Evolutionary conservation across 2,329 filamentous ascomycete genomes (phyloP).

Genomic region (Aspergillus novoparasiticus): DNA sequence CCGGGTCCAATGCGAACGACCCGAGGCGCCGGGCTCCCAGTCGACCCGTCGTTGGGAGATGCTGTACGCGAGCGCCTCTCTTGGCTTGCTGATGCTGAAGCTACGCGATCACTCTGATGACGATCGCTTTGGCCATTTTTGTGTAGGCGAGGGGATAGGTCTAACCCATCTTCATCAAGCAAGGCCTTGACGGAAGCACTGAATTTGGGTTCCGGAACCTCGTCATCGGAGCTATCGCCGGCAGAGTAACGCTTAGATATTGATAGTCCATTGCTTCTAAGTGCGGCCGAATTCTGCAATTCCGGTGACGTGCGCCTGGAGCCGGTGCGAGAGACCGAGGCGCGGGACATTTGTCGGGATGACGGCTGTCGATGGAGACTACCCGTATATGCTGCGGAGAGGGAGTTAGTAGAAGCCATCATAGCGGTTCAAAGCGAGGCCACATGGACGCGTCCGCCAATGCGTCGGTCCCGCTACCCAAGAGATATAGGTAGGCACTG

Average conservation of each 20-base stretch:
- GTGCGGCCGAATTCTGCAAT: constrained; percentile 21
- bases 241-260: constrained; percentile 44
- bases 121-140: constrained; percentile 28
- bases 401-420: constrained; percentile 42
- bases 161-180: constrained; percentile 57
- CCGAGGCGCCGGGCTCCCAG: constrained; percentile 46
- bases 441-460: constrained; percentile 21
- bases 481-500: background rate
- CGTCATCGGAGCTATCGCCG: constrained; percentile 91
- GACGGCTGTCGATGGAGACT: constrained; percentile 37
- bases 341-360: constrained; percentile 41
- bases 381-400: constrained; percentile 39
- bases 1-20: constrained; percentile 43
- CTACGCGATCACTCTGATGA: constrained; percentile 28
- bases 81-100: constrained; percentile 30
- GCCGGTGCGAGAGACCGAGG: constrained; percentile 37
- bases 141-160: constrained; percentile 52
- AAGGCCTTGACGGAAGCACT: constrained; percentile 89
- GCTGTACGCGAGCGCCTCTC: constrained; percentile 37
- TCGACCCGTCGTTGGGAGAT: constrained; percentile 41
- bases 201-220: constrained; percentile 87
- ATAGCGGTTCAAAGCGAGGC: constrained; percentile 21
- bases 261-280: constrained; percentile 22
- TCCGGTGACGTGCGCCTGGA: constrained; percentile 38
- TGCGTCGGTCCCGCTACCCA: constrained; percentile 18